Base-by-base conservation (phyloP, 2,329 filamentous ascomycete species). In the Microdochium trichocladiopsis region DNA sequence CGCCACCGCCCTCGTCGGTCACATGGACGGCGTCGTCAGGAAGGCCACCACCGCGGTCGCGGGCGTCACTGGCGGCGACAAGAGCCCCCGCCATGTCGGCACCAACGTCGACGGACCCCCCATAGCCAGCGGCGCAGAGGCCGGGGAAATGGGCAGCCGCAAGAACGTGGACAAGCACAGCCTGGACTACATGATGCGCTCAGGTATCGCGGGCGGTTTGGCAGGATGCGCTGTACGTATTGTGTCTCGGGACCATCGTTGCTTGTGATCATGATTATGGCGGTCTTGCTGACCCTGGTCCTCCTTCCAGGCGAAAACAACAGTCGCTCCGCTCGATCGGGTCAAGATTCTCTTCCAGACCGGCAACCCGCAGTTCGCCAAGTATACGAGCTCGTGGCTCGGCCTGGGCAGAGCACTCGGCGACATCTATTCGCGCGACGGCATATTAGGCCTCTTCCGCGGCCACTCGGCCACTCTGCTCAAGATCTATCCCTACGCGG, bases 261-360 rank as follows among this genome's bases (percentile, higher is more conserved):
- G 22, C 28, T 2, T 3, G 9, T n/a, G 25, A 21, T 11, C 36
- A 37, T 25, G 31, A n/a, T n/a, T n/a, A n/a, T n/a, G n/a, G n/a
- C n/a, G n/a, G n/a, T n/a, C n/a, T n/a, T 41, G 16, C 10, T 28
- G 18, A 23, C 9, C n/a, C 28, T 31, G 14, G 28, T 61, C 53
- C 22, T 47, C 41, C 50, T 52, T 55, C 50, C 61, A 96, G 91
- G 94, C 88, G 56, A 99, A 99, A 77, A 96, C 93, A 0, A 77
- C 95, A 6, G 95, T 99, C 36, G 94, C 91, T 23, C 94, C 94
- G 23, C 87, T 99, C 57, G 94, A 99, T 72, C 87, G 94, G 59
- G 94, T 99, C 63, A 99, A 99, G 73, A 99, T 99, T 65, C 87
- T 99, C 43, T 97, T 99, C 73, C 94, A 99, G 69, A 88, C 94